Evolutionary conservation across 495 filamentous ascomycete genomes (phyloP).

Genomic region (Aspergillus olivimuriae): DNA sequence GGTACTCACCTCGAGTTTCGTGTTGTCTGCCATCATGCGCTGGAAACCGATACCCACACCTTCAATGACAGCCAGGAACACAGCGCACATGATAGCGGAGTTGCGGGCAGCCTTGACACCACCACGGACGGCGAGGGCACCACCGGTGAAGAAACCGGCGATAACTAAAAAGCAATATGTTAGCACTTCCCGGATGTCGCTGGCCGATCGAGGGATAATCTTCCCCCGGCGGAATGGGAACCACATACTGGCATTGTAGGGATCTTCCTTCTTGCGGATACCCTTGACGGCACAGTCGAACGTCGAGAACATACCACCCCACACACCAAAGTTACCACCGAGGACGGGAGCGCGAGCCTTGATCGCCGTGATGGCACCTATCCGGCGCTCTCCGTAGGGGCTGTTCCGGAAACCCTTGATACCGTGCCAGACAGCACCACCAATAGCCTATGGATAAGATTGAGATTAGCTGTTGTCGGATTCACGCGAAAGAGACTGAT

Average conservation of each 20-base stretch:
- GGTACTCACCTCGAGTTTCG: slow-evolving; percentile 64
- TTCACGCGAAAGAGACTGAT: too few relatives aligned
- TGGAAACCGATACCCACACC: slow-evolving; percentile 97
- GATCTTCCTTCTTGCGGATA: slow-evolving; percentile 91
- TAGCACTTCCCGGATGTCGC: too few relatives aligned
- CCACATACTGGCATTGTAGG: slow-evolving; percentile 82
- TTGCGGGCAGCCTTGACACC: slow-evolving; percentile 85
- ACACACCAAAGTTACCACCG: slow-evolving; percentile 95
- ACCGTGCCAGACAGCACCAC: slow-evolving; percentile 95
- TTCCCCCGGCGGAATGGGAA: neutral
- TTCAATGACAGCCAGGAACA: slow-evolving; percentile 91
- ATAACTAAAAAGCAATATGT: slow-evolving; percentile 56
- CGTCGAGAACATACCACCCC: slow-evolving; percentile 91
- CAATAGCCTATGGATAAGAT: slow-evolving; percentile 47
- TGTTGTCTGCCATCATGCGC: slow-evolving; percentile 90
- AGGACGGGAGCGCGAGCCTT: slow-evolving; percentile 94
- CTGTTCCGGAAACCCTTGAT: slow-evolving; percentile 92
- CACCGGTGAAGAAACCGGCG: slow-evolving; percentile 95
- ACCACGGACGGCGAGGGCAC: slow-evolving; percentile 82
- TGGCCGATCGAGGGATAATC: too few relatives aligned
- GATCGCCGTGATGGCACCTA: slow-evolving; percentile 94
- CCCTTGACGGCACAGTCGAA: slow-evolving; percentile 99
- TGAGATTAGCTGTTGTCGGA: too few relatives aligned
- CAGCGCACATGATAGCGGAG: slow-evolving; percentile 90
- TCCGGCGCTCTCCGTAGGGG: slow-evolving; percentile 85